A percentile compares a stretch with the other conserved stretches of the same genome.
Conservation (phyloP, 306 rosid species). For the Acacia acuminata region DNA sequence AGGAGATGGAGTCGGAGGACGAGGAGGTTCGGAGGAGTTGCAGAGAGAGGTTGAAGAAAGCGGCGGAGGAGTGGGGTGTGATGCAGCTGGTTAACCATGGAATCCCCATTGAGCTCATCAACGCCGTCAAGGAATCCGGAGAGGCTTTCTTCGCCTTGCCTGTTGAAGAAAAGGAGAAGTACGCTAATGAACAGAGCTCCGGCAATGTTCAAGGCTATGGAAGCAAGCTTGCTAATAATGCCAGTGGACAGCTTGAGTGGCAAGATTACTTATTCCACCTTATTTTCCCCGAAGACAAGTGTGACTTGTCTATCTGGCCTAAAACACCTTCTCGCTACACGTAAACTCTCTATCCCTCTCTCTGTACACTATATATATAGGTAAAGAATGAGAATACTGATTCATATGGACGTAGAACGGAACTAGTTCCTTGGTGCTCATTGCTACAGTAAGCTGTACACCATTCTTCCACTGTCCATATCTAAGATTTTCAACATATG, state of each 20-base stretch:
- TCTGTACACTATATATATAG: neutral
- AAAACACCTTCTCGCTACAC: conserved; percentile 56
- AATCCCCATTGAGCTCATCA: conserved; percentile 48
- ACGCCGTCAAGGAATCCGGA: conserved; percentile 51
- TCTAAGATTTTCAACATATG: too few relatives aligned
- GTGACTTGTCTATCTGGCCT: conserved; percentile 80
- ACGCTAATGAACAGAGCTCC: conserved; percentile 57
- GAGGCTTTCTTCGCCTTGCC: conserved; percentile 53
- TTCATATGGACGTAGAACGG: too few relatives aligned
- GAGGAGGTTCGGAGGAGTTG: conserved; percentile 46
- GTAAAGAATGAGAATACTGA: neutral
- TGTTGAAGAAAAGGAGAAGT: conserved; percentile 71
- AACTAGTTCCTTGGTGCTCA: too few relatives aligned
- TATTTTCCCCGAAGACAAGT: conserved; percentile 59
- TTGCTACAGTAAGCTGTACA: too few relatives aligned
- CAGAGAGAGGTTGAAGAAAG: conserved; percentile 55
- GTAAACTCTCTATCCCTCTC: conserved; percentile 19
- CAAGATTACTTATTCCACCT: conserved; percentile 84
- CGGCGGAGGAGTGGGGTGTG: conserved; percentile 82
- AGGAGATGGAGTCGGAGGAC: conserved; percentile 49
- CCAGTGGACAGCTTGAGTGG: conserved; percentile 79
- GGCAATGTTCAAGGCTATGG: conserved; percentile 85
- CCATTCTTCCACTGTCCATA: too few relatives aligned
- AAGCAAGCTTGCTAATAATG: conserved; percentile 76
- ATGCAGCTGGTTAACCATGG: conserved; percentile 86